A percentile compares a stretch with the other conserved stretches of the same genome.
Conservation (phyloP, 2,329 filamentous ascomycete species). For the Calonectria honghensis region DNA sequence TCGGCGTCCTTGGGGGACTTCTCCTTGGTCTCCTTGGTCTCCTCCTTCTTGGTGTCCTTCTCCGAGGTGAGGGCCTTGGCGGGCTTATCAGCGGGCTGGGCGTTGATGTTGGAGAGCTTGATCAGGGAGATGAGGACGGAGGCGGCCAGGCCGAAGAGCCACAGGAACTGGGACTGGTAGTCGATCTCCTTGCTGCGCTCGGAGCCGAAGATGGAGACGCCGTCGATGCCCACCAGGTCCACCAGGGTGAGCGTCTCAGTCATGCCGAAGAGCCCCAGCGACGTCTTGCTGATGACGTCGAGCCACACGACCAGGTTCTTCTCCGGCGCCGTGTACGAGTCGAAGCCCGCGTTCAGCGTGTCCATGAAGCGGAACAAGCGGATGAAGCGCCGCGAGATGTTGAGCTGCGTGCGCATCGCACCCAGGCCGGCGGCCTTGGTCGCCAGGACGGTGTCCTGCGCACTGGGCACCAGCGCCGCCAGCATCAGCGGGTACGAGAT, state of each 20-base stretch:
- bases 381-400: slow-evolving; percentile 76
- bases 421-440: slow-evolving; percentile 59
- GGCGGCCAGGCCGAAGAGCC: slow-evolving; percentile 78
- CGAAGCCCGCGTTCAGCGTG: slow-evolving; percentile 71
- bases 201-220: slow-evolving; percentile 71
- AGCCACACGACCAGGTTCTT: slow-evolving; percentile 65
- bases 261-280: slow-evolving; percentile 80
- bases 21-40: slow-evolving; percentile 14
- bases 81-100: slow-evolving; percentile 29
- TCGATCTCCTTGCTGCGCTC: slow-evolving; percentile 68
- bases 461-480: slow-evolving; percentile 56
- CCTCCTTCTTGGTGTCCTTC: slow-evolving; percentile 38
- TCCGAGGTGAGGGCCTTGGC: slow-evolving; percentile 33
- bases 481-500: slow-evolving; percentile 66
- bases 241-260: slow-evolving; percentile 79
- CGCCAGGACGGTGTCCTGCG: slow-evolving; percentile 47
- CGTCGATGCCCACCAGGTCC: slow-evolving; percentile 67
- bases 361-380: slow-evolving; percentile 82
- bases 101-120: slow-evolving; percentile 61
- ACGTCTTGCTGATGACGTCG: slow-evolving; percentile 74
- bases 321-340: slow-evolving; percentile 59
- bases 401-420: slow-evolving; percentile 64
- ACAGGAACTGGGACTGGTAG: slow-evolving; percentile 80
- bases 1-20: slow-evolving; percentile 50
- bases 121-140: slow-evolving; percentile 67